These are phyloP conservation scores for Tuber calosporum DNA, from an alignment of 495 filamentous ascomycete genomes.

Conservation along the genomic window DNA sequence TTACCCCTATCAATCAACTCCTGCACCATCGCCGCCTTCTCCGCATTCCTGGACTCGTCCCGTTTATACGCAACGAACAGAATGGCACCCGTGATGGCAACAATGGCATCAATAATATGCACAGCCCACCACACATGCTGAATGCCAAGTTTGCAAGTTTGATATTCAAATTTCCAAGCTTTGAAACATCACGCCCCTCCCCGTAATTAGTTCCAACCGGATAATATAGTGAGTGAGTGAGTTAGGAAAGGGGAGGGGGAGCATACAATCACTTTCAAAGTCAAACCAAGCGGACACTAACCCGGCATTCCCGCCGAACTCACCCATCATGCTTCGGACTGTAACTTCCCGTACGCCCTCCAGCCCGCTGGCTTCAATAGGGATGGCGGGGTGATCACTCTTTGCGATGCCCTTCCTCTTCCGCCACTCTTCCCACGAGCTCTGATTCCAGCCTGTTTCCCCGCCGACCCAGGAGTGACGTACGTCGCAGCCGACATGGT, in stretches of 20 bases:
- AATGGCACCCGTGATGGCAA: conserved; percentile 38
- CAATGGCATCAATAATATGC: conserved; percentile 62
- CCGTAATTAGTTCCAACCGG: not conserved
- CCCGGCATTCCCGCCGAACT: conserved; percentile 80
- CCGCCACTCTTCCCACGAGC: conserved; percentile 34
- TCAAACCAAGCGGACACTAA: conserved; percentile 88
- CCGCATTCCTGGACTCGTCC: conserved; percentile 24
- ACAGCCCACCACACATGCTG: conserved; percentile 95
- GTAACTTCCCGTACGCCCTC: conserved; percentile 79
- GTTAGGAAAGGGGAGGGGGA: not conserved
- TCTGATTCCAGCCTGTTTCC: conserved; percentile 22
- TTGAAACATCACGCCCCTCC: conserved; percentile 14
- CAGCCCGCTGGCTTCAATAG: conserved; percentile 16
- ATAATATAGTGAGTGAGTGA: not conserved
- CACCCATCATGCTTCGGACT: conserved; percentile 97
- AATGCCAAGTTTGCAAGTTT: conserved; percentile 65
- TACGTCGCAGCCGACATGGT: conserved; percentile 87
- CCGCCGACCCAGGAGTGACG: conserved; percentile 59
- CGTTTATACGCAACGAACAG: conserved; percentile 30
- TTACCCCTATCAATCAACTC: conserved; percentile 25
- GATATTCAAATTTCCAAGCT: conserved; percentile 77
- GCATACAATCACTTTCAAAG: conserved; percentile 43
- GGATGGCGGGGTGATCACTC: conserved; percentile 41
- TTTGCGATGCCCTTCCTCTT: conserved; percentile 16
- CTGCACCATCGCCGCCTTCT: conserved; percentile 31